Evolutionary conservation across 257 asterid species (phyloP).

Genomic region (Haberlea rhodopensis): DNA sequence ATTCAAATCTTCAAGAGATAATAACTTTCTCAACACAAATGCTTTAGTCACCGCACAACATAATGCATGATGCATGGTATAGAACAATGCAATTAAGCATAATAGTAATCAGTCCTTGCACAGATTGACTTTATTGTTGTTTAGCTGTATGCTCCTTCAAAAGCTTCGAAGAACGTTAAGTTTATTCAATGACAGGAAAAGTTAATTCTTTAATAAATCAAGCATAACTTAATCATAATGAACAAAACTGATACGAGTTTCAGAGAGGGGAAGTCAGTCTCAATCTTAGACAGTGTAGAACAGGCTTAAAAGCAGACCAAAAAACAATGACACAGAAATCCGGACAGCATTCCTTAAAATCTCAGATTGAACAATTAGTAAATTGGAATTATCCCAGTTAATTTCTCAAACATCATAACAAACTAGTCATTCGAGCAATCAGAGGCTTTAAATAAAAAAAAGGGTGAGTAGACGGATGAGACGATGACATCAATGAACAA

Average conservation of each 20-base stretch:
- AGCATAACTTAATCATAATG: constrained; percentile 13
- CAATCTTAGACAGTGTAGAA: not conserved
- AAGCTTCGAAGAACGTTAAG: not conserved
- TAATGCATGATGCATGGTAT: too few relatives aligned
- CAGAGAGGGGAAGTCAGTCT: not conserved
- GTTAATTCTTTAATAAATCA: constrained; percentile 1
- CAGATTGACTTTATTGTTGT: constrained; percentile 5
- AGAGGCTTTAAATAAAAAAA: constrained; percentile 5
- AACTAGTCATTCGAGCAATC: not conserved
- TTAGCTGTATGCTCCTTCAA: not conserved
- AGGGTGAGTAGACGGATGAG: not conserved
- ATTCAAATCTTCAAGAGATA: too few relatives aligned
- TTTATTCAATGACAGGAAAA: not conserved
- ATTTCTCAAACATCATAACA: not conserved
- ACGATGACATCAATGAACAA: constrained; percentile 22
- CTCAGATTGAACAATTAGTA: not conserved
- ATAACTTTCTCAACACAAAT: too few relatives aligned
- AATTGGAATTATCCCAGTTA: not conserved
- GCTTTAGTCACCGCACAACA: too few relatives aligned
- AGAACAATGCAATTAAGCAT: not conserved
- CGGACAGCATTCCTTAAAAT: not conserved
- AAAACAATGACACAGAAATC: not conserved
- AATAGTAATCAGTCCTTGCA: not conserved
- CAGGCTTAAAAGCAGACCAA: not conserved
- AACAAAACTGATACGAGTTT: too few relatives aligned